These are phyloP conservation scores for Alloascoidea africana DNA, from an alignment of 805 yeast species.

Conservation along the genomic window DNA sequence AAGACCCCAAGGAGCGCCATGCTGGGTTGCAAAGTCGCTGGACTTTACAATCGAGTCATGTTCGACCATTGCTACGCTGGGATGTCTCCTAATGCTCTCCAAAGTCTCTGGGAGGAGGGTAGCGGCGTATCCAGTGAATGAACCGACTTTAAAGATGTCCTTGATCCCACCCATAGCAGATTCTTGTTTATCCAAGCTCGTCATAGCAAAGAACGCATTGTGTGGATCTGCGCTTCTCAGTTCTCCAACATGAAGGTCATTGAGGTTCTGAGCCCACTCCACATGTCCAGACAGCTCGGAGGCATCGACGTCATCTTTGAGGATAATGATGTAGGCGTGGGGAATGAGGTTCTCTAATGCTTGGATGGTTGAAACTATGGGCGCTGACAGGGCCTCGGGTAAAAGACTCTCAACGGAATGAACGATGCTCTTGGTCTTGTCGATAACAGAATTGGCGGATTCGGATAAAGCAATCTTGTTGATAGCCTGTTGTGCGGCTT, in stretches of 20 bases:
- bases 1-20: slow-evolving; percentile 90
- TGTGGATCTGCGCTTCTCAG: neutral
- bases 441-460: neutral
- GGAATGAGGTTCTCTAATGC: slow-evolving; percentile 18
- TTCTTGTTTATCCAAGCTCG: neutral
- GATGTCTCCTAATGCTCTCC: slow-evolving; percentile 30
- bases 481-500: neutral
- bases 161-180: slow-evolving; percentile 13
- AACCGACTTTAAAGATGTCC: slow-evolving; percentile 21
- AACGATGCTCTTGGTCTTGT: neutral
- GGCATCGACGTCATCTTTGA: slow-evolving; percentile 47
- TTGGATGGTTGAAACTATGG: neutral
- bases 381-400: neutral
- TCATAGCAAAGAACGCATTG: neutral
- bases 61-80: slow-evolving; percentile 47
- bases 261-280: slow-evolving; percentile 40
- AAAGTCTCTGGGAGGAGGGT: slow-evolving; percentile 26
- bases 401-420: neutral
- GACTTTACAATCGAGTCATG: slow-evolving; percentile 58
- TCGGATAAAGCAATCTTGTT: neutral
- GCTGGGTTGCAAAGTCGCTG: slow-evolving; percentile 48
- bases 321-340: slow-evolving; percentile 72
- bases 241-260: neutral
- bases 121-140: slow-evolving; percentile 29
- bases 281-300: slow-evolving; percentile 50